Evolutionary conservation across 2,329 filamentous ascomycete species (phyloP).

Genomic region (Clarireedia sp.): DNA sequence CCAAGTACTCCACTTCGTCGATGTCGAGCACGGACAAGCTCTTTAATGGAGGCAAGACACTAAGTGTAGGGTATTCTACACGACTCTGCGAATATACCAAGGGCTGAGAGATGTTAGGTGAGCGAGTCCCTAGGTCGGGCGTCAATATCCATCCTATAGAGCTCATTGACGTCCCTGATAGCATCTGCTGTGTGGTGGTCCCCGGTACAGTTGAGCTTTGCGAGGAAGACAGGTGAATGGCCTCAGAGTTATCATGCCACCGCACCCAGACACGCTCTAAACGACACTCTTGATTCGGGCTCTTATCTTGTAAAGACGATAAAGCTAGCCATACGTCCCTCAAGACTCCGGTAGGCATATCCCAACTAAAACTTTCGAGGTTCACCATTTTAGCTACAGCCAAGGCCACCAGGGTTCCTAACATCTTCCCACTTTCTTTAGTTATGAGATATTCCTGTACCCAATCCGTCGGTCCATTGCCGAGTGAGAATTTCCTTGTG

Average conservation of each 20-base stretch:
- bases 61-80: conserved; percentile 75
- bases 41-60: conserved; percentile 64
- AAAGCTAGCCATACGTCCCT: conserved; percentile 76
- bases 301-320: conserved; percentile 54
- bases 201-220: conserved; percentile 16
- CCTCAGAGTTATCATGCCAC: conserved; percentile 64
- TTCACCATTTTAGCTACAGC: conserved; percentile 76
- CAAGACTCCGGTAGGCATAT: conserved; percentile 80
- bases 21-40: conserved; percentile 73
- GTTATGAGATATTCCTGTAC: conserved; percentile 74
- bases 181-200: conserved; percentile 24
- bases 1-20: conserved; percentile 73
- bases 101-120: conserved; percentile 18
- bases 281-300: conserved; percentile 51
- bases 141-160: conserved; percentile 34
- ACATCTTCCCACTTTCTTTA: conserved; percentile 80
- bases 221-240: conserved; percentile 20
- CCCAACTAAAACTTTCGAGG: conserved; percentile 76
- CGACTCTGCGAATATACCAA: conserved; percentile 44
- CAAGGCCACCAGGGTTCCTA: conserved; percentile 73
- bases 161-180: conserved; percentile 34
- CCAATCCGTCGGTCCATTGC: conserved; percentile 73
- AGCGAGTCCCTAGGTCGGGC: conserved; percentile 14
- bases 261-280: conserved; percentile 71
- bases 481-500: conserved; percentile 73